Base-by-base conservation (phyloP, 208 protist genomes). In the Wallacemonas collosoma region DNA sequence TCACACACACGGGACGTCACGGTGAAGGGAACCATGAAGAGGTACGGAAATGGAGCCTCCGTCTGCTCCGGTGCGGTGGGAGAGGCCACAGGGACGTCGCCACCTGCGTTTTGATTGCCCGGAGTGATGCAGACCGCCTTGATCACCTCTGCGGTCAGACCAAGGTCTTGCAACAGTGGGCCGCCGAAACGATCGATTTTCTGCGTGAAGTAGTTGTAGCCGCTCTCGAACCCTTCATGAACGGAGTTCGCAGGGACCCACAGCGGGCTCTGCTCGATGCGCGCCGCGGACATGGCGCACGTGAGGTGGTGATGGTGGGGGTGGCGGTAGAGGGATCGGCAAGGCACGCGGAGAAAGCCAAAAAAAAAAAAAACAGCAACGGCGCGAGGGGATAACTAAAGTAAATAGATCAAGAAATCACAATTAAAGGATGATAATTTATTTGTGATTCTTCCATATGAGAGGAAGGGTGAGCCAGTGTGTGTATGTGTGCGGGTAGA, bases 161-260 rank as follows among this genome's bases (percentile, higher is more conserved):
- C 45, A 17, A 84, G 64, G 2, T 64, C 12, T 26, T 71, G 69
- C 0, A 70, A 58, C 68, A 84, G 47, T 6, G 71, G 73, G 8
- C 79, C 79, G 14, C 79, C 79, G 65, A 62, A 80, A 51, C 71
- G 66, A 50, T 84, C 79, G 4, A 72, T 54, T 51, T 67, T 61
- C 44, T 75, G 45, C 11, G 70, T 56, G 68, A 75, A 84, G 44
- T 70, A 50, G 58, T 76, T 61, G 68, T 80, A 80, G 44, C 58
- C 69, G n/a, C n/a, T 41, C 11, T 43, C 44, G 38, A 80, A 84
- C 26, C 2, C 39, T 1, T 68, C 56, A 39, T 72, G 15, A 17
- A 73, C 66, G 7, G 62, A 47, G 39, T 48, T 65, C 38, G 68
- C 71, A 6, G 58, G 54, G 7, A 72, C 41, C 79, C 79, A 84